phyloP scores from a whole-genome alignment of 495 filamentous ascomycete species.

The Neurospora hispaniola region DNA sequence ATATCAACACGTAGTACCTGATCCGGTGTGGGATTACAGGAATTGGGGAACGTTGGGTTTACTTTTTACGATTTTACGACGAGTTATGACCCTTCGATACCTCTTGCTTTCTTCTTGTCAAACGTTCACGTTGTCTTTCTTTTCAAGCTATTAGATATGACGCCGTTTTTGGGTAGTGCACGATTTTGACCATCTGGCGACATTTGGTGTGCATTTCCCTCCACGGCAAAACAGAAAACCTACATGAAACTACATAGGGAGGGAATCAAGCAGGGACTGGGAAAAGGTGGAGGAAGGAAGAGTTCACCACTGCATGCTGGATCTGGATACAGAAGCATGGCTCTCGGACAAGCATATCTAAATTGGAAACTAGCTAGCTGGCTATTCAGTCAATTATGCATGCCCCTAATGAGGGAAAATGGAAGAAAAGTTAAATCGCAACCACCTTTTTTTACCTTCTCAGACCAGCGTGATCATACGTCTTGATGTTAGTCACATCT shows the following conservation, averaged over 20 bases:
- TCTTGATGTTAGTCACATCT: neutral
- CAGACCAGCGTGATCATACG: neutral
- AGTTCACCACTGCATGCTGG: neutral
- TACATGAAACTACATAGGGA: neutral
- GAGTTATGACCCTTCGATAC: constrained; percentile 3
- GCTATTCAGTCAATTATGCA: neutral
- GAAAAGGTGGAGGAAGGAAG: neutral
- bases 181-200: neutral
- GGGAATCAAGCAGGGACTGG: neutral
- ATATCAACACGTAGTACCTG: neutral
- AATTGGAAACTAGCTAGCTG: neutral
- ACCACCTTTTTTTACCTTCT: neutral
- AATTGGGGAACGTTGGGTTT: neutral
- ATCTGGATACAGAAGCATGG: neutral
- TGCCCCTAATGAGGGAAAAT: neutral
- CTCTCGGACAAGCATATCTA: neutral
- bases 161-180: neutral
- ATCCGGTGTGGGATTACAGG: neutral
- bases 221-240: neutral
- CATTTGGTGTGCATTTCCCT: neutral
- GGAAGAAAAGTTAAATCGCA: neutral
- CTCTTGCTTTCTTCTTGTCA: constrained; percentile 6
- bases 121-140: neutral
- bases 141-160: neutral
- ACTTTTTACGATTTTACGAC: constrained; percentile 1